Conservation (phyloP, 148 eudicot species). For the Rhododendron williamsianum region DNA sequence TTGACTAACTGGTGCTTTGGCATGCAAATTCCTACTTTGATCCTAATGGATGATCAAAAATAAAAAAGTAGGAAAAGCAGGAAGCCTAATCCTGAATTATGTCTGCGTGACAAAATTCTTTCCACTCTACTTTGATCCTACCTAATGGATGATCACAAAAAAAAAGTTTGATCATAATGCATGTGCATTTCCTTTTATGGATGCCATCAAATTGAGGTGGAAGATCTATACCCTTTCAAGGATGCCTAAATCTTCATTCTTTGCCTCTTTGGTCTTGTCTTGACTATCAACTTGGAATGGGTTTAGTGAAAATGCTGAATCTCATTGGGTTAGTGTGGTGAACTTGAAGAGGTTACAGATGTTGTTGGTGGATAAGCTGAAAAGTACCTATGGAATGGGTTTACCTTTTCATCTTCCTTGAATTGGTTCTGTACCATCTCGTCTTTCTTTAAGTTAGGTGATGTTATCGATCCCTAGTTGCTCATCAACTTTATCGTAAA, state of each 20-base stretch:
- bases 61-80: not conserved
- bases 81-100: not conserved
- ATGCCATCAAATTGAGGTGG: not conserved
- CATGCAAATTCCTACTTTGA: not conserved
- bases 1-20: not conserved
- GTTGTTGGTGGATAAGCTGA: not conserved
- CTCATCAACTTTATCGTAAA: not conserved
- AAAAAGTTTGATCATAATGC: not conserved
- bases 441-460: not conserved
- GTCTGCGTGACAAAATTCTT: not conserved
- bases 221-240: not conserved
- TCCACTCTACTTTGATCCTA: not conserved
- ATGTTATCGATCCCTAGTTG: not conserved
- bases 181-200: not conserved
- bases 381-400: not conserved
- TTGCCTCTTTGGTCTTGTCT: not conserved
- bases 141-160: not conserved
- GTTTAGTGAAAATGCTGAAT: not conserved
- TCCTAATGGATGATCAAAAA: not conserved
- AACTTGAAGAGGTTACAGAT: not conserved
- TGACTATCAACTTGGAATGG: not conserved
- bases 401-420: not conserved
- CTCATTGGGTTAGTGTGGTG: not conserved
- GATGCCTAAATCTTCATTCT: not conserved
- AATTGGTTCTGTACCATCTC: not conserved